These are phyloP conservation scores for Tolypocladium guangdongense DNA, from an alignment of 2,329 filamentous ascomycete species.

Conservation along the genomic window DNA sequence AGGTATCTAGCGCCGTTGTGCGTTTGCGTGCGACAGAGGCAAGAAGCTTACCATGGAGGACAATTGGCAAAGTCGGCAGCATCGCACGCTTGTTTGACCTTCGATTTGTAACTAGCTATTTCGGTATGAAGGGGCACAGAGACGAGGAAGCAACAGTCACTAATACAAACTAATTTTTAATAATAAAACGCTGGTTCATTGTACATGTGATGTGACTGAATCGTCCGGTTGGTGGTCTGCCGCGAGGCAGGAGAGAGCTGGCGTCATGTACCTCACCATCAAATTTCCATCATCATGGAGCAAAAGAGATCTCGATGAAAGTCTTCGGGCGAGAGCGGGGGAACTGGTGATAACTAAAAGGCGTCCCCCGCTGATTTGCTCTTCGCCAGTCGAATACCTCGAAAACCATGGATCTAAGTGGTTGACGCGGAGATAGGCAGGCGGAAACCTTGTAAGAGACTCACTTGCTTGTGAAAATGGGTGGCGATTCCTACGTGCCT, in stretches of 20 bases:
- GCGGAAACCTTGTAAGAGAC: constrained; percentile 35
- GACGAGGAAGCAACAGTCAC: neutral
- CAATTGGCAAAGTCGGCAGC: neutral
- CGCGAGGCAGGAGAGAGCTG: neutral
- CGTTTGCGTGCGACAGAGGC: neutral
- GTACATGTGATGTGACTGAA: too few species aligned
- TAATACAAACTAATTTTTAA: neutral
- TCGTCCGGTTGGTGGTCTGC: too few species aligned
- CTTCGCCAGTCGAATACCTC: constrained; percentile 93
- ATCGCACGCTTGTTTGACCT: neutral
- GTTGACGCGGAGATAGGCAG: constrained; percentile 83
- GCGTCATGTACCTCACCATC: constrained; percentile 66
- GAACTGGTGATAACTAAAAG: constrained; percentile 35
- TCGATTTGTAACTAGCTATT: neutral
- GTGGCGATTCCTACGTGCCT: neutral
- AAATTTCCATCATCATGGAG: constrained; percentile 65
- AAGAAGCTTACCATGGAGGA: neutral
- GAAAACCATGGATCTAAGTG: constrained; percentile 59
- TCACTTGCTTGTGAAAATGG: neutral
- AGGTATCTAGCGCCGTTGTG: neutral
- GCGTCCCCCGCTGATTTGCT: constrained; percentile 44
- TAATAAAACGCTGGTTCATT: neutral
- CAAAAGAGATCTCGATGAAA: constrained; percentile 44
- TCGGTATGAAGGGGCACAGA: neutral
- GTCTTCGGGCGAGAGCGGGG: constrained; percentile 68